A percentile compares a stretch with the other conserved stretches of the same genome.
Evolutionary conservation across 108 stramenopile species (phyloP).

Genomic region (Pseudonitzschia multiseries): DNA sequence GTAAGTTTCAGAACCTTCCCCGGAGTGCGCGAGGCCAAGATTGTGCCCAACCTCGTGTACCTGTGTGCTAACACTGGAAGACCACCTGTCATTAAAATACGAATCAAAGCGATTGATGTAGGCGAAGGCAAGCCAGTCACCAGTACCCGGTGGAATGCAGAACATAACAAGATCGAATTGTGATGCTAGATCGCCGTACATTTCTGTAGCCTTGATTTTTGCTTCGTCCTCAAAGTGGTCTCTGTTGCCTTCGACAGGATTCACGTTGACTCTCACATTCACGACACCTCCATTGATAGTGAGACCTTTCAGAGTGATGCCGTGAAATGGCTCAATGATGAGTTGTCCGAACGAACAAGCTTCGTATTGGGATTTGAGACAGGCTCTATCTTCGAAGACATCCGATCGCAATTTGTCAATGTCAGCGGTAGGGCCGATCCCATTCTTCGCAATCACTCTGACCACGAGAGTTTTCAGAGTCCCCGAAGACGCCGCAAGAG

Average conservation of each 20-base stretch:
- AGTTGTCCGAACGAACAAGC: slow-evolving; percentile 14
- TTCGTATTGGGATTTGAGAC: slow-evolving; percentile 19
- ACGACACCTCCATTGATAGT: slow-evolving; percentile 17
- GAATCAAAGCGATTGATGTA: slow-evolving; percentile 23
- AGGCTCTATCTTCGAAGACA: slow-evolving; percentile 6
- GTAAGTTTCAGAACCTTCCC: slow-evolving; percentile 37
- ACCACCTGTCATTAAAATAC: slow-evolving; percentile 57
- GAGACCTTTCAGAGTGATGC: not conserved
- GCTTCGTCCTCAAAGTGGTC: slow-evolving; percentile 2
- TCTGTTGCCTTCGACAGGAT: slow-evolving; percentile 2
- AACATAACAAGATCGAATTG: slow-evolving; percentile 25
- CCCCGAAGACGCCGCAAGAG: slow-evolving; percentile 8
- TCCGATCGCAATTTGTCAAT: not conserved
- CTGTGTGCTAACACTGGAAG: slow-evolving; percentile 41
- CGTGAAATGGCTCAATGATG: slow-evolving; percentile 5
- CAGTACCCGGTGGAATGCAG: slow-evolving; percentile 16
- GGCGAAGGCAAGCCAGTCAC: slow-evolving; percentile 28
- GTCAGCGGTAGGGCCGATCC: slow-evolving; percentile 4
- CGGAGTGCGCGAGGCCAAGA: slow-evolving; percentile 52
- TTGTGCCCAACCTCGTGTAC: slow-evolving; percentile 76
- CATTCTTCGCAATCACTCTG: slow-evolving; percentile 13
- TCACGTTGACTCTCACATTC: slow-evolving; percentile 11
- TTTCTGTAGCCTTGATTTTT: slow-evolving; percentile 25
- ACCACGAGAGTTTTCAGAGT: slow-evolving; percentile 12
- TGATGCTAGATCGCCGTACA: slow-evolving; percentile 42